These are phyloP conservation scores for Calvatia gigantea DNA, from an alignment of 768 basidiomycete species.

Conservation along the genomic window DNA sequence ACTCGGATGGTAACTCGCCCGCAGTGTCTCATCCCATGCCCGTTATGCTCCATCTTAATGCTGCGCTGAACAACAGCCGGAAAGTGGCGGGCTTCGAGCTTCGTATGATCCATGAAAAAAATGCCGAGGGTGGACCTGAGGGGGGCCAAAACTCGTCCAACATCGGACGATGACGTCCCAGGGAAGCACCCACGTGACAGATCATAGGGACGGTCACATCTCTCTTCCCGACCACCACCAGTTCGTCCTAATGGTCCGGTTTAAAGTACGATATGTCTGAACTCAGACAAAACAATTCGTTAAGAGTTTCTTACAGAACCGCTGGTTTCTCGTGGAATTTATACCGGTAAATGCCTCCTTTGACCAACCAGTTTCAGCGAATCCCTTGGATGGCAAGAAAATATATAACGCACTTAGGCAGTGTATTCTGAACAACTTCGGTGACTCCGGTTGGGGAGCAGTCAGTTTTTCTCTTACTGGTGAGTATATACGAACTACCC, in stretches of 20 bases:
- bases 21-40: too few species aligned
- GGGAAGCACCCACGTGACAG: too few species aligned
- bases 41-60: too few species aligned
- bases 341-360: conserved; percentile 34
- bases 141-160: too few species aligned
- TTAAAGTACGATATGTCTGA: conserved; percentile 46
- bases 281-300: conserved; percentile 4
- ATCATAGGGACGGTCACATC: too few species aligned
- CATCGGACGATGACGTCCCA: too few species aligned
- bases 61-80: too few species aligned
- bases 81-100: too few species aligned
- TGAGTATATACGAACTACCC: conserved; percentile 35
- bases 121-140: too few species aligned
- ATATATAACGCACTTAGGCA: conserved; percentile 70
- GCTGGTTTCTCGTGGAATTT: conserved; percentile 88
- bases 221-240: not conserved
- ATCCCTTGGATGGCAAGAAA: conserved; percentile 52
- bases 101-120: too few species aligned
- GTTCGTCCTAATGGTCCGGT: conserved; percentile 60
- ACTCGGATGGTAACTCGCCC: too few species aligned
- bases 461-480: conserved; percentile 70
- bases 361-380: not conserved
- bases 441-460: conserved; percentile 84
- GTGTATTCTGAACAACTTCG: conserved; percentile 70
- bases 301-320: conserved; percentile 49